Base-by-base conservation (phyloP, 208 protist genomes). In the Angomonas ambiguus region DNA sequence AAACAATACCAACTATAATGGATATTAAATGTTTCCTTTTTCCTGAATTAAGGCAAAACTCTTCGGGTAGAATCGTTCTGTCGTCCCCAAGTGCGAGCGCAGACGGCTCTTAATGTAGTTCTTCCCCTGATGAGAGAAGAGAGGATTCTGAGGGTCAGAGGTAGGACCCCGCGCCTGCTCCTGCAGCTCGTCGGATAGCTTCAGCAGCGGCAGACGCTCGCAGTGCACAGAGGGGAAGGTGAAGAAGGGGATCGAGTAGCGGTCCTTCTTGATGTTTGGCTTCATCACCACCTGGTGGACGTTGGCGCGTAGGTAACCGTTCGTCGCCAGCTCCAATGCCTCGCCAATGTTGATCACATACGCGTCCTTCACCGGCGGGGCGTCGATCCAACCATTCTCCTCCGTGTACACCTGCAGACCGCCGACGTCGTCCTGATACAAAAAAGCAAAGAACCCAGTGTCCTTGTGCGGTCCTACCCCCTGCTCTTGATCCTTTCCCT, bases 351-450 rank as follows among this genome's bases (percentile, higher is more conserved):
- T 65, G 2, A 65, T 31, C n/a, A 65, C 38, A 42, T 34, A 65
- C 8, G 60, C 33, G 25, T 65, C 38, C 38, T 65, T 42, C 6
- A 65, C 60, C 5, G 6, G n/a, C 8, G 60, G 60, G 20, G 49
- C 49, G 38, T 65, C 60, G 25, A 65, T 65, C 60, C 60, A 65
- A 24, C 60, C 60, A 10, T 65, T 65, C 20, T 18, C n/a, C 38
- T 65, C 60, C 45, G 62, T 66, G 27, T 42, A 25, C 25, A 66
- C 62, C 62, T 66, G 62, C 62, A 66, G 62, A 57, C 62, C 62
- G 35, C 62, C 62, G 2, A 38, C 35, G 27, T 57, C 45, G 20
- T 66, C 62, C 28, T 66, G 62, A 25, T 31, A 57, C 25, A 66
- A 48, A 27, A 66, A 11, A 1, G 62, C 42, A 5, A 60, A 33